A percentile compares a stretch with the other conserved stretches of the same genome.
These are phyloP conservation scores for Inga oerstediana DNA, from an alignment of 306 rosid species.

Conservation along the genomic window DNA sequence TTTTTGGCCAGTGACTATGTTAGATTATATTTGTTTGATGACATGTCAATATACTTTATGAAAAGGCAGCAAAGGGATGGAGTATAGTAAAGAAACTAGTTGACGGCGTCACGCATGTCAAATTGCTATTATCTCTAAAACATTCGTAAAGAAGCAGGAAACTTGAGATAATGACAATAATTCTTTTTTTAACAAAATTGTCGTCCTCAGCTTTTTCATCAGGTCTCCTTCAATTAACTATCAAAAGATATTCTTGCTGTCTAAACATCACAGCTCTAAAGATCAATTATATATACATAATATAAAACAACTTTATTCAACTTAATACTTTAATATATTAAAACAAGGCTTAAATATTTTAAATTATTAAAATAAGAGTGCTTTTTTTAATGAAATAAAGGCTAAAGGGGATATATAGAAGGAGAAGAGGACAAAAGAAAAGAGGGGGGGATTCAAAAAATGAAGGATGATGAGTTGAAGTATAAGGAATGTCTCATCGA, in stretches of 20 bases:
- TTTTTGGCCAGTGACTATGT: too few species aligned
- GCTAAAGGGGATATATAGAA: background rate
- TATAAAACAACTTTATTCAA: background rate
- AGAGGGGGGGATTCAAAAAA: constrained; percentile 55
- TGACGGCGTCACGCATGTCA: constrained; percentile 5
- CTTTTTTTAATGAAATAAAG: background rate
- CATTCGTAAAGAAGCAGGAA: constrained; percentile 27
- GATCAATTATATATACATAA: constrained; percentile 1
- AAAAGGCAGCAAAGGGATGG: background rate
- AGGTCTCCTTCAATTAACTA: constrained; percentile 25
- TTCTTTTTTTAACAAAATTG: constrained; percentile 21
- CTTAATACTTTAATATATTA: too few species aligned
- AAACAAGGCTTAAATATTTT: background rate
- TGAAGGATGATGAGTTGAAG: constrained; percentile 47
- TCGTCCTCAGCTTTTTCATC: constrained; percentile 19
- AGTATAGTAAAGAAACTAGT: background rate
- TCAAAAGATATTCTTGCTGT: constrained; percentile 29
- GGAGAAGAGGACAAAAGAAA: constrained; percentile 54
- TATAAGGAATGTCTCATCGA: constrained; percentile 73
- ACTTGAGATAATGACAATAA: constrained; percentile 23
- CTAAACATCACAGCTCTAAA: constrained; percentile 39
- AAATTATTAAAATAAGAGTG: background rate
- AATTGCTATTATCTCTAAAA: constrained; percentile 9
- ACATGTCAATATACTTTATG: background rate
- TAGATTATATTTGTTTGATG: background rate